Base-by-base conservation (phyloP, 352 stramenopile genomes). In the Pythium angustatum region DNA sequence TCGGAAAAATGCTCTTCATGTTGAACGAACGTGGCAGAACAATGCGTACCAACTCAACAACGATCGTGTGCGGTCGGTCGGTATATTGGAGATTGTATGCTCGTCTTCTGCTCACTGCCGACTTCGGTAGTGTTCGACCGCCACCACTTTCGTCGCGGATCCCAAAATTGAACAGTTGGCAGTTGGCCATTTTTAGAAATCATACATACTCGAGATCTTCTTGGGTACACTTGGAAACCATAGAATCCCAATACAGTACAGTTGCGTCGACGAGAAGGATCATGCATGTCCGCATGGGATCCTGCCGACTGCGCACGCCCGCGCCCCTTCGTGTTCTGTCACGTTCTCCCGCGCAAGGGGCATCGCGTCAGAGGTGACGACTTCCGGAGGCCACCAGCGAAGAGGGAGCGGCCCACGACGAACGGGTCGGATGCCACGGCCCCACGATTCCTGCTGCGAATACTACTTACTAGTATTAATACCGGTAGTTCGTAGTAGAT, bases 1-100 rank as follows among this genome's bases (percentile, higher is more conserved):
- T 60, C 51, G 60, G 48, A 38, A 47, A 55, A 50, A n/a, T n/a
- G n/a, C n/a, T 26, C 27, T 36, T 3, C 33, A 48, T 6, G 17
- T 28, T 38, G 21, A 54, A 67, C 50, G 60, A 67, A 67, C 38
- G 10, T 31, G 34, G 41, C n/a, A 11, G 60, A 67, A 67, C 60
- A 50, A 55, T 21, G 26, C 53, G 24, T 36, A 15, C 19, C n/a
- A 17, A 54, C 10, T 52, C 15, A 22, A 12, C 14, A 40, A 24
- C 9, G n/a, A 3, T 51, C 31, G 40, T 27, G 61, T 31, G 26
- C 60, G 43, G 52, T 58, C 52, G 52, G 61, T 63, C 53, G 52
- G 30, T 30, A 63, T 53, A 28, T 58, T 22, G 21, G 5, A 27
- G 15, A 57, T 56, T 56, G 50, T 67, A 67, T 55, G 48, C 0